A percentile compares a stretch with the other conserved stretches of the same genome.
Evolutionary conservation across 1,284 basidiomycete genomes (phyloP).

Genomic region (Moesziomyces aphidis): DNA sequence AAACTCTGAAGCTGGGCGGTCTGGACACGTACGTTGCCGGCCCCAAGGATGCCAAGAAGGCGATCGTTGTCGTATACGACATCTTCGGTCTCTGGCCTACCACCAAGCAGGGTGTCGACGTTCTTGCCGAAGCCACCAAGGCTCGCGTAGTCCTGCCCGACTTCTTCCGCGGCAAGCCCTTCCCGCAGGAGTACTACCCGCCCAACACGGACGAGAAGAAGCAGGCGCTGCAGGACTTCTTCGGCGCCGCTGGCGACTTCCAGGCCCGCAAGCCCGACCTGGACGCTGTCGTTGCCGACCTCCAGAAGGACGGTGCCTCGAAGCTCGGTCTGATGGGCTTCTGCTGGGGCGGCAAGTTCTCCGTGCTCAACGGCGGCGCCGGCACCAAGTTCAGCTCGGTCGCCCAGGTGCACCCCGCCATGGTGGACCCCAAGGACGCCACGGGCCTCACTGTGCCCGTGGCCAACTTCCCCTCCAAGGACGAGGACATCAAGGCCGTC

Average conservation of each 20-base stretch:
- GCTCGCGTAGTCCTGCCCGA: slow-evolving; percentile 75
- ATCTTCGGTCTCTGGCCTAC: slow-evolving; percentile 75
- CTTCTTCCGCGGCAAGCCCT: slow-evolving; percentile 74
- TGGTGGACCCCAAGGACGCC: slow-evolving; percentile 74
- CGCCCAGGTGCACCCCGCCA: slow-evolving; percentile 65
- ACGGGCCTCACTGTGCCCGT: slow-evolving; percentile 73
- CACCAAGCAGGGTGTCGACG: slow-evolving; percentile 72
- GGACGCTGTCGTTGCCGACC: slow-evolving; percentile 70
- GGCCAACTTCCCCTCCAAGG: slow-evolving; percentile 75
- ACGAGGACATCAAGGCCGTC: slow-evolving; percentile 71
- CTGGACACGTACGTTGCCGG: slow-evolving; percentile 56
- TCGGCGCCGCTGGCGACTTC: slow-evolving; percentile 52
- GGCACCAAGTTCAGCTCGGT: slow-evolving; percentile 55
- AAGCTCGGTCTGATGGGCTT: slow-evolving; percentile 70
- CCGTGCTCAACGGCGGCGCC: slow-evolving; percentile 41
- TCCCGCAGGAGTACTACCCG: slow-evolving; percentile 72
- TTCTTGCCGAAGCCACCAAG: slow-evolving; percentile 71
- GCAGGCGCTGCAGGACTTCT: slow-evolving; percentile 71
- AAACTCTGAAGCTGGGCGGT: slow-evolving; percentile 56
- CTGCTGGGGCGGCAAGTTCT: slow-evolving; percentile 69
- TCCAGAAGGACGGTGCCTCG: slow-evolving; percentile 71
- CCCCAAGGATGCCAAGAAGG: slow-evolving; percentile 71
- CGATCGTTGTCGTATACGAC: slow-evolving; percentile 75
- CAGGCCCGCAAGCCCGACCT: slow-evolving; percentile 72
- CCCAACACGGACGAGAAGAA: slow-evolving; percentile 70